These are phyloP conservation scores for Kickxella alabastrina DNA, from an alignment of 192 early-diverging fungal genomes.

Conservation along the genomic window DNA sequence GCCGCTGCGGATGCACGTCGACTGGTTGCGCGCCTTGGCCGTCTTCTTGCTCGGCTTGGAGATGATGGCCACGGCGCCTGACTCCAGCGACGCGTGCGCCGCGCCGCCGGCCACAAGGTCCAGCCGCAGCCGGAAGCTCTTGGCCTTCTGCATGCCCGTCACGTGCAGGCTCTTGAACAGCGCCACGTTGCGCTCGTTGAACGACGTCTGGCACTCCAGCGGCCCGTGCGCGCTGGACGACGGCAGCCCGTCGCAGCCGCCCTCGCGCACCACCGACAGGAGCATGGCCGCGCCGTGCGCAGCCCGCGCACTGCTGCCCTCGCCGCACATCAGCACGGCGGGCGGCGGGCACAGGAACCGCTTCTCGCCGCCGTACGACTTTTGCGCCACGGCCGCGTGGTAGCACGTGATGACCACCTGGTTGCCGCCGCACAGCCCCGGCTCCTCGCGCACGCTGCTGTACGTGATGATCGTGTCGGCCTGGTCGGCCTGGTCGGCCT, in stretches of 20 bases:
- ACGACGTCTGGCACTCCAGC: slow-evolving; percentile 47
- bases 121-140: slow-evolving; percentile 69
- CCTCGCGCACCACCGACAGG: slow-evolving; percentile 61
- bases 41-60: slow-evolving; percentile 94
- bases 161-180: slow-evolving; percentile 76
- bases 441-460: slow-evolving; percentile 7
- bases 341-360: slow-evolving; percentile 78
- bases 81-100: slow-evolving; percentile 61
- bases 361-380: slow-evolving; percentile 92
- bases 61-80: slow-evolving; percentile 75
- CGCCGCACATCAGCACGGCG: slow-evolving; percentile 59
- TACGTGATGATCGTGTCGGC: background rate
- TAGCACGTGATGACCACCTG: slow-evolving; percentile 75
- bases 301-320: slow-evolving; percentile 32
- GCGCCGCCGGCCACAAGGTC: slow-evolving; percentile 29
- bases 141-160: slow-evolving; percentile 74
- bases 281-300: slow-evolving; percentile 57
- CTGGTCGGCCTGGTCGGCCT: background rate
- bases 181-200: slow-evolving; percentile 52
- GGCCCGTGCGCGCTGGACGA: slow-evolving; percentile 49
- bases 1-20: slow-evolving; percentile 71
- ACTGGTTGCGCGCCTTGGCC: slow-evolving; percentile 74
- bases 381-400: slow-evolving; percentile 83
- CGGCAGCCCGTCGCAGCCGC: slow-evolving; percentile 14
- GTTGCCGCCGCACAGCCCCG: slow-evolving; percentile 25